Evolutionary conservation across 805 yeast genomes (phyloP).

Genomic region (Brettanomyces naardenensis): DNA sequence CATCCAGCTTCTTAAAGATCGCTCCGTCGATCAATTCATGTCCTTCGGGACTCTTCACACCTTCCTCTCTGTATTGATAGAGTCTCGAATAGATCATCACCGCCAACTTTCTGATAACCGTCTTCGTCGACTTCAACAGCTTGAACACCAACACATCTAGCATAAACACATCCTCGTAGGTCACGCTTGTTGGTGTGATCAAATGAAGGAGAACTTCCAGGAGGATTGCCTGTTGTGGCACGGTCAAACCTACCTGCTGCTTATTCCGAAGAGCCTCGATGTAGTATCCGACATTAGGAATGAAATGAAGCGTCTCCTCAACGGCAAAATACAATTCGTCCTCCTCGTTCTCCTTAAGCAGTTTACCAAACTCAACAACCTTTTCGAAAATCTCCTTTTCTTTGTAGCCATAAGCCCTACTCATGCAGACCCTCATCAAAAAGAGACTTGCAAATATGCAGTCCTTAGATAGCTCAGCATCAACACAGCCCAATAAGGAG

Average conservation of each 20-base stretch:
- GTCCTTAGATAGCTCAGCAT: conserved; percentile 9
- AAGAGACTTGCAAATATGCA: conserved; percentile 6
- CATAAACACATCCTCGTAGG: conserved; percentile 17
- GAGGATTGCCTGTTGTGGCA: conserved; percentile 11
- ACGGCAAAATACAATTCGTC: conserved; percentile 19
- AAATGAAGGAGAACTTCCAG: conserved; percentile 9
- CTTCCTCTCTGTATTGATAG: conserved; percentile 9
- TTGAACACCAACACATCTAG: conserved; percentile 27
- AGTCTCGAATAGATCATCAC: conserved; percentile 32
- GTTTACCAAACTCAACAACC: conserved; percentile 10
- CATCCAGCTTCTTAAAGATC: conserved; percentile 31
- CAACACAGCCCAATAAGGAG: background rate
- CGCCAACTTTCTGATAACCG: conserved; percentile 31
- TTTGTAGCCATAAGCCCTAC: conserved; percentile 5
- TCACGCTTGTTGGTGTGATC: conserved; percentile 7
- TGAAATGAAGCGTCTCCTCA: conserved; percentile 31
- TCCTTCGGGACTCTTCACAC: conserved; percentile 9
- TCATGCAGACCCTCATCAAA: conserved; percentile 12
- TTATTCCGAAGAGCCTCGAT: conserved; percentile 17
- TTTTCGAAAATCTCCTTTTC: conserved; percentile 9
- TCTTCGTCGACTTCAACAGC: conserved; percentile 24
- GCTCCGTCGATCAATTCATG: conserved; percentile 20
- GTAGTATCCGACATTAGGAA: conserved; percentile 33
- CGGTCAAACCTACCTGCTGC: conserved; percentile 13
- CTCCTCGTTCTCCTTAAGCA: conserved; percentile 1